These are phyloP conservation scores for Adansonia grandidieri DNA, from an alignment of 441 rosid species.

Conservation along the genomic window DNA sequence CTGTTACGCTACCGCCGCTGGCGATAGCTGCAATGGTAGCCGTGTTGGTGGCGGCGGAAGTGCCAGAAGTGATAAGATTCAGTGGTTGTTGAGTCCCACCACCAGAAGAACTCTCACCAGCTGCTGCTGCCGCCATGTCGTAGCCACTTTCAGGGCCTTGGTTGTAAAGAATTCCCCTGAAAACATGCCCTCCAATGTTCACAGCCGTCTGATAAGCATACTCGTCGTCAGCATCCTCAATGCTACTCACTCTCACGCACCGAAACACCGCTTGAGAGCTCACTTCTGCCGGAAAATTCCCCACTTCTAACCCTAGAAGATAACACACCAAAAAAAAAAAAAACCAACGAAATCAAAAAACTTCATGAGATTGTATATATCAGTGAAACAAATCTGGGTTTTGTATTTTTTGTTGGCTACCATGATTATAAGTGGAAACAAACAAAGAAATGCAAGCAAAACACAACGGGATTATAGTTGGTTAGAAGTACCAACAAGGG, in stretches of 20 bases:
- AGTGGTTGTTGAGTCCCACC: slow-evolving; percentile 46
- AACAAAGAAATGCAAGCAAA: slow-evolving; percentile 25
- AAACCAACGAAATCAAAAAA: not conserved
- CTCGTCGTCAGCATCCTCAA: slow-evolving; percentile 70
- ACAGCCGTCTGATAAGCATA: slow-evolving; percentile 87
- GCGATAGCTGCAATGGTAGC: slow-evolving; percentile 40
- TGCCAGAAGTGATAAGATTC: slow-evolving; percentile 52
- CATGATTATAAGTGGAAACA: not conserved
- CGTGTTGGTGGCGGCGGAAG: slow-evolving; percentile 36
- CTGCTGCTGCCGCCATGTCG: slow-evolving; percentile 25
- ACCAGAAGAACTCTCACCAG: slow-evolving; percentile 49
- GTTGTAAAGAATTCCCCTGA: slow-evolving; percentile 88
- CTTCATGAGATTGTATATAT: slow-evolving; percentile 1
- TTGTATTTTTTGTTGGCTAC: not conserved
- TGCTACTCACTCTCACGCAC: slow-evolving; percentile 71
- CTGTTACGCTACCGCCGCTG: slow-evolving; percentile 40
- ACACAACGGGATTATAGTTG: slow-evolving; percentile 1
- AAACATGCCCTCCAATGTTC: slow-evolving; percentile 82
- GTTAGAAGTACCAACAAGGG: slow-evolving; percentile 40
- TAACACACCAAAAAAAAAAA: not conserved
- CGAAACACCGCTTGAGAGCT: slow-evolving; percentile 73
- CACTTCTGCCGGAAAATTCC: slow-evolving; percentile 72
- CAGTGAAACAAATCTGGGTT: not conserved
- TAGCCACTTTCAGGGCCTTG: slow-evolving; percentile 70
- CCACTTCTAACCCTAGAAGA: slow-evolving; percentile 77